Evolutionary conservation across 2,329 filamentous ascomycete species (phyloP), one percentile per base, ranked within the genome.

Genomic region (Blumeria graminis): DNA sequence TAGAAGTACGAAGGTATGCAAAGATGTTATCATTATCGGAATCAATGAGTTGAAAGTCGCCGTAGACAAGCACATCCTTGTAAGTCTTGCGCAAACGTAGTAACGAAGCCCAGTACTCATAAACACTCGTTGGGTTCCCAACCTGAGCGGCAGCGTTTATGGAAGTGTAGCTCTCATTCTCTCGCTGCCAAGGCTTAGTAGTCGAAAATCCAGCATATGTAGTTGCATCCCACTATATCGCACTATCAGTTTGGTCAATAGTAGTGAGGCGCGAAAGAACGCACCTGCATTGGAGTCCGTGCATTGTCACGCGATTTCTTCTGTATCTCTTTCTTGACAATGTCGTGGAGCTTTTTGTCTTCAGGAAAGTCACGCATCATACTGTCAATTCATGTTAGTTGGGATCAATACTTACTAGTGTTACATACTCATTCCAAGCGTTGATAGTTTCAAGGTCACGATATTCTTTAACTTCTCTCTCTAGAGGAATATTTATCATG

Each of bases 241-340:
- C 5, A 32, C 9, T 39, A 36, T 18, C 16, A 43, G 35, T n/a
- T 32, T 28, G 18, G 38, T n/a, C 18, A 36, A 14, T 3, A 34
- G 11, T 35, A 48, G 18, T 22, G 11, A 32, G 14, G 14, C 18
- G 3, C 41, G 34, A 39, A 18, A 11, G 13, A 41, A 45, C 57
- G 43, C 57, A 60, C 61, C 56, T 63, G 82, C 67, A 88, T 80
- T 0, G 83, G 83, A 0, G 80, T 79, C 50, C 84, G 74, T 7
- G 77, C 78, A 65, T 88, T 84, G 66, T 88, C 84, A 22, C 83
- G 66, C 7, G 75, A 78, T 64, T 79, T 78, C 60, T 72, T 70
- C 58, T 76, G 74, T 62, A 80, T 71, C n/a, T 76, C 71, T 59
- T 71, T 62, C 66, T 66, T 69, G 55, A 63, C 71, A 18, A 67